Conservation (phyloP, 805 yeast species). For the Starmerella roubikii region DNA sequence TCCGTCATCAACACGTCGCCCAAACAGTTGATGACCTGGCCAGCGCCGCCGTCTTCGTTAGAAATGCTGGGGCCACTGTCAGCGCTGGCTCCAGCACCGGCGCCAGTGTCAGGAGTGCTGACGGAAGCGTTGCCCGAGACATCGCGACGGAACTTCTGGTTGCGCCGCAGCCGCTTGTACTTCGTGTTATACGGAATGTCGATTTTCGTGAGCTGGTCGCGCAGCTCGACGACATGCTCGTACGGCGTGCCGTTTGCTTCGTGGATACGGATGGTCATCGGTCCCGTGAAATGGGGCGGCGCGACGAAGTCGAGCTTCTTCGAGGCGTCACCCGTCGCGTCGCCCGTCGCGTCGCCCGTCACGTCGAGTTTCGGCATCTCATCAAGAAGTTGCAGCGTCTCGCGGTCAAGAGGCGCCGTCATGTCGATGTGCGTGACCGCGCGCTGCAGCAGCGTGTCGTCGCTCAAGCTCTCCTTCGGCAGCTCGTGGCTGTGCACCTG, state of each 20-base stretch:
- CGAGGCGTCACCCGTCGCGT: neutral
- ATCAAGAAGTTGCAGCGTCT: neutral
- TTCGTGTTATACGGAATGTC: conserved; percentile 94
- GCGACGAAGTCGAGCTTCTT: conserved; percentile 5
- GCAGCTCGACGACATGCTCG: conserved; percentile 87
- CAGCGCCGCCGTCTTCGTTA: conserved; percentile 27
- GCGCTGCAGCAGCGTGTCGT: conserved; percentile 29
- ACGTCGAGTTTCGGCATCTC: conserved; percentile 2
- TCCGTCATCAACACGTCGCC: conserved; percentile 64
- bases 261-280: conserved; percentile 92
- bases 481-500: conserved; percentile 53
- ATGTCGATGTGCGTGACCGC: conserved; percentile 25
- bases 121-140: conserved; percentile 19
- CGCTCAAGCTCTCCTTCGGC: conserved; percentile 24
- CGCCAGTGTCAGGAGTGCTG: conserved; percentile 5
- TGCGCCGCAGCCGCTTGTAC: conserved; percentile 66
- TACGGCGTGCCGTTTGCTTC: conserved; percentile 98
- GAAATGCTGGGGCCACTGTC: neutral
- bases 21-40: conserved; percentile 38
- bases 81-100: neutral
- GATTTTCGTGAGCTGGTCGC: conserved; percentile 69
- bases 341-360: neutral
- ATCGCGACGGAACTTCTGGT: conserved; percentile 32
- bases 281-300: conserved; percentile 42
- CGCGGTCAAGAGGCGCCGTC: conserved; percentile 1